These are phyloP conservation scores for Xylariales sp. DNA, from an alignment of 2,329 filamentous ascomycete genomes.

Conservation along the genomic window DNA sequence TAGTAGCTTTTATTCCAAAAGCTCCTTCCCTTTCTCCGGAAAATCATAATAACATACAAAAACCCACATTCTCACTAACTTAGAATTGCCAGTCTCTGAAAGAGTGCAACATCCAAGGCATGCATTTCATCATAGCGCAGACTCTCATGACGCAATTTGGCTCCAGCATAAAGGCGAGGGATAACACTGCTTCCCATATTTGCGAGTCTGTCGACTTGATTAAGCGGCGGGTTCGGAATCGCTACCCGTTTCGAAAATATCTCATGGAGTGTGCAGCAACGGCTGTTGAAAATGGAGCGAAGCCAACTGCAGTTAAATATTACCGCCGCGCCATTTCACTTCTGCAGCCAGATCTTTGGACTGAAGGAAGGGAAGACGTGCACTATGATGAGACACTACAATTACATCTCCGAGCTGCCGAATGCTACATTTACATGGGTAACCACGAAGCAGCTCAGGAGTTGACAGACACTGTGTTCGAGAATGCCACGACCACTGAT, in stretches of 20 bases:
- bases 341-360: conserved; percentile 85
- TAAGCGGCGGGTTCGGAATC: conserved; percentile 69
- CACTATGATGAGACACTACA: conserved; percentile 88
- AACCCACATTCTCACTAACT: conserved; percentile 9
- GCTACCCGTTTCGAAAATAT: conserved; percentile 77
- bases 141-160: conserved; percentile 79
- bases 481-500: conserved; percentile 74
- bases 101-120: conserved; percentile 76
- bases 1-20: background rate
- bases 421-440: conserved; percentile 84
- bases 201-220: conserved; percentile 82
- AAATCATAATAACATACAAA: background rate
- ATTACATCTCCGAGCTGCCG: conserved; percentile 81
- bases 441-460: conserved; percentile 74
- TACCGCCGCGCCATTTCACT: conserved; percentile 81
- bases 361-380: conserved; percentile 74
- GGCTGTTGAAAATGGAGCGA: conserved; percentile 84
- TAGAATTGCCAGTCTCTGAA: conserved; percentile 63
- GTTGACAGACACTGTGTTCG: conserved; percentile 77
- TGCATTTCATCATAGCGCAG: conserved; percentile 92
- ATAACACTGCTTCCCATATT: conserved; percentile 83
- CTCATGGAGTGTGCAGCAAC: conserved; percentile 82
- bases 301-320: conserved; percentile 84
- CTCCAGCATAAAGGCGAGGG: conserved; percentile 71
- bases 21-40: background rate